phyloP scores from a whole-genome alignment of 1,139 yeast genomes.

The Wickerhamomyces sp. region DNA sequence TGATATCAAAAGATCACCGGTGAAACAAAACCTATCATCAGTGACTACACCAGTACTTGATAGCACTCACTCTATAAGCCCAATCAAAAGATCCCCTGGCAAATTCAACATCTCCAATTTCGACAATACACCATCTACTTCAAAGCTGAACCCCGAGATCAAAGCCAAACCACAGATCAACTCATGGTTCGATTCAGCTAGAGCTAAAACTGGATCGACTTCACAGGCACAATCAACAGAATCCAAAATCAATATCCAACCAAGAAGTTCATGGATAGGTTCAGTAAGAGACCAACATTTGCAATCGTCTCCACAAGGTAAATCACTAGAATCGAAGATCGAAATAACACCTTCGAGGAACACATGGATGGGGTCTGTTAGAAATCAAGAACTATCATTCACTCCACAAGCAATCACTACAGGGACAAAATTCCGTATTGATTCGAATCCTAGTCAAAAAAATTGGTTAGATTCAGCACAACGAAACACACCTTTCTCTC shows the following conservation, averaged over 20 bases:
- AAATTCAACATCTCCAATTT: constrained; percentile 9
- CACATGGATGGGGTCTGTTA: constrained; percentile 6
- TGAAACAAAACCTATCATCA: constrained; percentile 5
- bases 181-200: not conserved
- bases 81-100: constrained; percentile 12
- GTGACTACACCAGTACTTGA: not conserved
- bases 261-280: not conserved
- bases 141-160: not conserved
- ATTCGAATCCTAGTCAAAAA: constrained; percentile 1
- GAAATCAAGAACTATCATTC: not conserved
- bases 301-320: constrained; percentile 3
- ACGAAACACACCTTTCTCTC: constrained; percentile 8
- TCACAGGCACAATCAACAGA: not conserved
- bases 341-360: not conserved
- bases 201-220: not conserved
- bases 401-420: constrained; percentile 4
- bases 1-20: constrained; percentile 13
- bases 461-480: constrained; percentile 22
- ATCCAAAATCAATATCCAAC: too few relatives aligned
- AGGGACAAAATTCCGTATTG: constrained; percentile 4
- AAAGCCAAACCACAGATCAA: constrained; percentile 3
- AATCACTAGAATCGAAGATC: not conserved
- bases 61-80: constrained; percentile 2
- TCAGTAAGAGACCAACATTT: not conserved
- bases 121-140: not conserved